phyloP scores from a whole-genome alignment of 2,329 filamentous ascomycete genomes.

The Amauroascus niger region DNA sequence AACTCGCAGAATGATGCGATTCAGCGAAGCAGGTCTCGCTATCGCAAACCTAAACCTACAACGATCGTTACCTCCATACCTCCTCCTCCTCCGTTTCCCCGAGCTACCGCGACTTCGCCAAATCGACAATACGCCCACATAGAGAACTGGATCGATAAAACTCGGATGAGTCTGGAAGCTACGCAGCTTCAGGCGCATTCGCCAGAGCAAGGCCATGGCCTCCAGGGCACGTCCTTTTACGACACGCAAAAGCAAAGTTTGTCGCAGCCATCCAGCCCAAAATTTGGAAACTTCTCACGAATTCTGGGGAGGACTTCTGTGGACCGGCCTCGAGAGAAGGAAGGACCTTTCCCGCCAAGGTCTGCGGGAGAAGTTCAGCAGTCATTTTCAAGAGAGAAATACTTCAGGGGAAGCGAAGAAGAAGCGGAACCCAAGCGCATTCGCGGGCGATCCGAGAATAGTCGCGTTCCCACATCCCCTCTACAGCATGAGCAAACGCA shows the following conservation, averaged over 20 bases:
- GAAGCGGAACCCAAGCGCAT: neutral
- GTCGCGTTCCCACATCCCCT: conserved; percentile 1
- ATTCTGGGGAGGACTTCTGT: conserved; percentile 2
- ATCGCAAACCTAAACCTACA: conserved; percentile 25
- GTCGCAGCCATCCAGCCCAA: conserved; percentile 9
- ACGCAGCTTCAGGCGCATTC: neutral
- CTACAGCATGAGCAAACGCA: conserved; percentile 1
- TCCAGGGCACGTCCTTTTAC: neutral
- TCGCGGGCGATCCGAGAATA: neutral
- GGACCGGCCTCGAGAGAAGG: conserved; percentile 2
- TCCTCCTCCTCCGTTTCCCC: conserved; percentile 14
- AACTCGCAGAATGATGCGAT: conserved; percentile 23
- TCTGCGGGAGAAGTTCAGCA: neutral
- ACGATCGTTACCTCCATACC: conserved; percentile 13
- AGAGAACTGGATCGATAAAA: conserved; percentile 6
- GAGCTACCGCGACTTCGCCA: neutral
- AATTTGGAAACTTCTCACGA: conserved; percentile 2
- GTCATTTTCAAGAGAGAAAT: neutral
- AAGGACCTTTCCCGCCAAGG: neutral
- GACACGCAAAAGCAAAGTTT: neutral
- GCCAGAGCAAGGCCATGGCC: neutral
- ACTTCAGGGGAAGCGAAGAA: neutral
- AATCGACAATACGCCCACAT: neutral
- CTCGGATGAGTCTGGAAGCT: neutral
- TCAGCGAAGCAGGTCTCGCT: conserved; percentile 32